Evolutionary conservation across 345 rosid species (phyloP), one percentile per base, ranked within the genome.

Genomic region (Conringia planisiliqua): DNA sequence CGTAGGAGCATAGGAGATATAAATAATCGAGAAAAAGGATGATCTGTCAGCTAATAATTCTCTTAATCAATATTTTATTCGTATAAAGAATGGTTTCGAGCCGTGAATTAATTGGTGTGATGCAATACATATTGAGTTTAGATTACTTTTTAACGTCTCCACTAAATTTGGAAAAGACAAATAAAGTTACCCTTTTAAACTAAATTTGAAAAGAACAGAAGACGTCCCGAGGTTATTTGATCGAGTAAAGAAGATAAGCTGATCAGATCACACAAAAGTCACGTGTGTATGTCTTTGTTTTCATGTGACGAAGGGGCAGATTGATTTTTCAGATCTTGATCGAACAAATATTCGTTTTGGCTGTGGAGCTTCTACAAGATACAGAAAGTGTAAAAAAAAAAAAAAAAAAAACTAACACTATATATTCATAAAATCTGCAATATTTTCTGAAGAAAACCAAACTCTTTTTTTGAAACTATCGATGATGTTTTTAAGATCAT

Each of bases 241-340:
- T 67, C 12, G 26, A 59, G 46, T 38, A 65, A 56, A 66, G 66
- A 60, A 58, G 59, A 75, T 65, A 75, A 67, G 36, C 62, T 68
- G 55, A 63, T 27, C 68, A 3, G 12, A 60, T 60, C 17, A 68
- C 46, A 38, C 61, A 58, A 47, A 10, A 48, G 74, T 60, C 74
- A 76, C 66, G 5, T 69, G 75, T 62, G 24, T 51, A 62, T 69
- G 26, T 76, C 59, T 61, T 50, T 75, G 70, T 75, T 52, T 32
- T 75, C 68, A 61, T 68, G 70, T 62, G 64, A 68, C 69, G n/a
- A 68, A 40, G 35, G 7, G 43, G 10, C 17, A 42, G 55, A 51
- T 51, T 52, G 18, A 30, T 2, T 40, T 27, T 77, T 6, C 61
- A 47, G 61, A 71, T 71, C 76, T 64, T 77, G 68, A 40, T 65